These are phyloP conservation scores for Ascoidea rubescens DNA, from an alignment of 805 yeast genomes.

Conservation along the genomic window DNA sequence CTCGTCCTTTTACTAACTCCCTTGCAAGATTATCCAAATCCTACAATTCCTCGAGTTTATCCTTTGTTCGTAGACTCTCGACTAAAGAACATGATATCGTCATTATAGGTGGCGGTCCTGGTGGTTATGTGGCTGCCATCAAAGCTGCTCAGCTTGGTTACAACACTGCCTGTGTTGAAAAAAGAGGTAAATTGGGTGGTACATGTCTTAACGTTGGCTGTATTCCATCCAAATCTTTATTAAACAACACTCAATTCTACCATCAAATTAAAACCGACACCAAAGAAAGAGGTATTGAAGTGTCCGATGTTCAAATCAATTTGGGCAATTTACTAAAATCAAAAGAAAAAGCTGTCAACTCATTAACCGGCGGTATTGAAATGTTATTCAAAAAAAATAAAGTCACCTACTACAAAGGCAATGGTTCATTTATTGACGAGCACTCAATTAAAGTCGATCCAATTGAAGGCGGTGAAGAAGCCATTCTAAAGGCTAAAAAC, in stretches of 20 bases:
- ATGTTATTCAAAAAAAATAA: constrained; percentile 90
- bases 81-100: constrained; percentile 73
- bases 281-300: constrained; percentile 79
- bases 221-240: constrained; percentile 91
- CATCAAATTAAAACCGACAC: constrained; percentile 84
- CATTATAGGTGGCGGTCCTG: constrained; percentile 98
- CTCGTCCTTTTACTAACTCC: no score
- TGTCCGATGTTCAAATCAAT: constrained; percentile 63
- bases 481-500: constrained; percentile 64
- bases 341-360: constrained; percentile 80
- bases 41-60: neutral
- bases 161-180: constrained; percentile 93
- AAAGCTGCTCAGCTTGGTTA: constrained; percentile 94
- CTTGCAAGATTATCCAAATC: neutral
- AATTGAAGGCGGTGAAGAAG: constrained; percentile 61
- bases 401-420: constrained; percentile 88
- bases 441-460: constrained; percentile 69
- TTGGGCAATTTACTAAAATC: constrained; percentile 75
- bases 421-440: constrained; percentile 78
- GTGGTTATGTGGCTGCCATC: constrained; percentile 98
- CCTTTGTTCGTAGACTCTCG: constrained; percentile 9
- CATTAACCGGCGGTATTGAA: constrained; percentile 89
- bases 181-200: constrained; percentile 94
- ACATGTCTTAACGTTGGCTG: constrained; percentile 98
- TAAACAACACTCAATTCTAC: constrained; percentile 88